Evolutionary conservation across 768 basidiomycete genomes (phyloP).

Genomic region (Hypsizygus marmoreus): DNA sequence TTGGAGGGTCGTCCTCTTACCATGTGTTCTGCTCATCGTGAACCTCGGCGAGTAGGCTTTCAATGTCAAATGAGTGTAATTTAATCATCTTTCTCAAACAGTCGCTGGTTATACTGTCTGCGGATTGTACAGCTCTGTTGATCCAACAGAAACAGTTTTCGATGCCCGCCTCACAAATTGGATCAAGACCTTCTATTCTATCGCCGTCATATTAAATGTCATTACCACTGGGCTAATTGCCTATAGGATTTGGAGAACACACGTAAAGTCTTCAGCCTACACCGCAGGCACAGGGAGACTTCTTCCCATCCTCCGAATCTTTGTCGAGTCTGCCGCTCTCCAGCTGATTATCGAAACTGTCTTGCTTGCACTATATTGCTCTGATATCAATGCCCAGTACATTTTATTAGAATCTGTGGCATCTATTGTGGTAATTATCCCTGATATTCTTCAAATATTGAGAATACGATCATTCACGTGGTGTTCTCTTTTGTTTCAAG

Average conservation of each 20-base stretch:
- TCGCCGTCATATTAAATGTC: constrained; percentile 9
- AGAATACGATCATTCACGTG: too few relatives aligned
- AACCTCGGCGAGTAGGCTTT: constrained; percentile 3
- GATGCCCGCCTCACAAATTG: constrained; percentile 7
- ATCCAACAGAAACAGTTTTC: constrained; percentile 11
- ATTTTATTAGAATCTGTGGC: constrained; percentile 11
- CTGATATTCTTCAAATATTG: too few relatives aligned
- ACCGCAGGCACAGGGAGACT: not conserved
- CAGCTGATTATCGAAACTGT: constrained; percentile 11
- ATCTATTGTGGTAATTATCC: constrained; percentile 10
- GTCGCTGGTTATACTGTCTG: constrained; percentile 14
- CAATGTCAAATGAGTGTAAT: not conserved
- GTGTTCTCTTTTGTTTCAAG: too few relatives aligned
- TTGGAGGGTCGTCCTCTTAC: constrained; percentile 5
- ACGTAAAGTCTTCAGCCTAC: constrained; percentile 4
- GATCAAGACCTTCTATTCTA: constrained; percentile 12
- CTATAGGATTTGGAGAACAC: constrained; percentile 8
- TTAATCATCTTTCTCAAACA: not conserved
- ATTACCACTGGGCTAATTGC: constrained; percentile 12
- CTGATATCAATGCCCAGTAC: constrained; percentile 10
- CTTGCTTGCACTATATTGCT: constrained; percentile 11
- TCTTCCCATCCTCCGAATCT: constrained; percentile 7
- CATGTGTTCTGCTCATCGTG: constrained; percentile 4
- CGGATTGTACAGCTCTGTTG: constrained; percentile 7
- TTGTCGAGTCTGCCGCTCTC: constrained; percentile 13